Evolutionary conservation across 192 early-diverging fungal species (phyloP).

Genomic region (Coemansia asiatica): DNA sequence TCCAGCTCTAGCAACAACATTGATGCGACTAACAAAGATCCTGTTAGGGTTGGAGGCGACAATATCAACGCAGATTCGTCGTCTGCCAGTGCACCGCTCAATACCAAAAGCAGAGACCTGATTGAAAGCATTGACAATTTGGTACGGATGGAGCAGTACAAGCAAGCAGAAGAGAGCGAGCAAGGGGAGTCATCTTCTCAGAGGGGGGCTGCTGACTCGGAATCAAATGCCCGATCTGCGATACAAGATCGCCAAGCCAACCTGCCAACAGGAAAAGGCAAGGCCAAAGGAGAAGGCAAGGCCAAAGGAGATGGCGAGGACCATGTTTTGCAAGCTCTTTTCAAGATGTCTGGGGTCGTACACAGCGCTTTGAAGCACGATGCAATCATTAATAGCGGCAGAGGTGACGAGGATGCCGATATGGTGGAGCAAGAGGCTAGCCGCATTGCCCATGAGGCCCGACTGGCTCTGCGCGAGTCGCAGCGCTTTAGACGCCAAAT

Average conservation of each 20-base stretch:
- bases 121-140: conserved; percentile 26
- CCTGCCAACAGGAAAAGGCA: conserved; percentile 43
- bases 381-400: conserved; percentile 68
- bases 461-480: conserved; percentile 71
- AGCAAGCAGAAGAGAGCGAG: conserved; percentile 11
- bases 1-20: neutral
- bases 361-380: conserved; percentile 93
- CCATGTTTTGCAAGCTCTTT: conserved; percentile 78
- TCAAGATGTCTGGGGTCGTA: conserved; percentile 73
- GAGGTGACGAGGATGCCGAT: conserved; percentile 59
- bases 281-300: too few relatives aligned
- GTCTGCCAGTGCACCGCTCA: neutral
- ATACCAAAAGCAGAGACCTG: conserved; percentile 15
- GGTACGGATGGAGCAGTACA: conserved; percentile 33
- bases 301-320: conserved; percentile 62
- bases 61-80: conserved; percentile 6
- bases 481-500: conserved; percentile 62
- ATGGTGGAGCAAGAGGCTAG: conserved; percentile 80
- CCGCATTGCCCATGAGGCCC: conserved; percentile 76
- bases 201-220: neutral
- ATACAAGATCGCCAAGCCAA: conserved; percentile 3
- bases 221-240: conserved; percentile 5
- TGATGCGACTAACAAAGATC: conserved; percentile 10
- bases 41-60: conserved; percentile 6
- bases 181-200: neutral